Conservation (phyloP, 2,329 filamentous ascomycete genomes). For the Claviceps sp. region DNA sequence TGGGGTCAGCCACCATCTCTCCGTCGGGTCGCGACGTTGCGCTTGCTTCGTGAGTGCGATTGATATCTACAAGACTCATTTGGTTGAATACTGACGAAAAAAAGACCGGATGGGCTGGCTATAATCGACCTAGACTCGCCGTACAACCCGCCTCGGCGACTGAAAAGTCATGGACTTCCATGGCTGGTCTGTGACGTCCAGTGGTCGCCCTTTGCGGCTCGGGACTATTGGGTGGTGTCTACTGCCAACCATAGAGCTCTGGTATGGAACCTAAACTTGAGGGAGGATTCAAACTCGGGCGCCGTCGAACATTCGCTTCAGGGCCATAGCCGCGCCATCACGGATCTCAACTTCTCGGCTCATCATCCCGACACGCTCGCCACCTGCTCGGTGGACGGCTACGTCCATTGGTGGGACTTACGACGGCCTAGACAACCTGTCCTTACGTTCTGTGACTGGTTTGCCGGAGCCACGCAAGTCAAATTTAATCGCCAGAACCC, state of each 20-base stretch:
- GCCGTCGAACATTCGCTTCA: slow-evolving; percentile 80
- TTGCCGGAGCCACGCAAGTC: slow-evolving; percentile 84
- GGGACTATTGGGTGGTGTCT: slow-evolving; percentile 87
- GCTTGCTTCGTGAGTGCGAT: slow-evolving; percentile 53
- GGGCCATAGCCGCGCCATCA: slow-evolving; percentile 74
- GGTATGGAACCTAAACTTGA: slow-evolving; percentile 80
- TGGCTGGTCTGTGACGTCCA: slow-evolving; percentile 95
- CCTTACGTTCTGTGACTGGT: slow-evolving; percentile 82
- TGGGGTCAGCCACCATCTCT: slow-evolving; percentile 86
- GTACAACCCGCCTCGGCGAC: slow-evolving; percentile 71
- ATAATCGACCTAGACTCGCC: slow-evolving; percentile 88
- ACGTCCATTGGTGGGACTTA: slow-evolving; percentile 86
- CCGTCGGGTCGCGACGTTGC: slow-evolving; percentile 84
- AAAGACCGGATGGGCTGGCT: slow-evolving; percentile 67
- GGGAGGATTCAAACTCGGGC: slow-evolving; percentile 55
- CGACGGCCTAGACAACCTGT: slow-evolving; percentile 59
- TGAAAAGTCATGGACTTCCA: slow-evolving; percentile 70
- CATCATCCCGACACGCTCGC: slow-evolving; percentile 81
- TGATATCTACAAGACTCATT: background rate
- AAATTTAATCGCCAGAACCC: slow-evolving; percentile 85
- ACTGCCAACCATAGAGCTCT: slow-evolving; percentile 90
- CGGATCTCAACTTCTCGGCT: slow-evolving; percentile 91
- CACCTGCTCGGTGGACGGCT: slow-evolving; percentile 86
- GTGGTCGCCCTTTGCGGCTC: slow-evolving; percentile 84
- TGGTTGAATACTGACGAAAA: slow-evolving; percentile 13